Base-by-base conservation (phyloP, 1,284 basidiomycete species). In the Porodaedalea pini region DNA sequence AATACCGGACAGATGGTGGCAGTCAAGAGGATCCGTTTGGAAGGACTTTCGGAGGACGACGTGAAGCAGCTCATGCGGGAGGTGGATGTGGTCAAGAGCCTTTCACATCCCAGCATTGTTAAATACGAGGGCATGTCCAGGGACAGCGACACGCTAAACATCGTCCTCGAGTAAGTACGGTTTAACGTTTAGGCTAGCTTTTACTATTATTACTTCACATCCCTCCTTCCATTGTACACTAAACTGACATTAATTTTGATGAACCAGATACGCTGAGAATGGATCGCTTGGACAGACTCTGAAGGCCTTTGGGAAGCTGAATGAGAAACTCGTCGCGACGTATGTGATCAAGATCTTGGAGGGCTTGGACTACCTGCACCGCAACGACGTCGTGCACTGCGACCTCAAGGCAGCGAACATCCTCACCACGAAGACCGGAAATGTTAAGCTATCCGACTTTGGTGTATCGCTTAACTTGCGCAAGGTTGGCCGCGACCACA, bases 71-170 rank as follows among this genome's bases (percentile, higher is more conserved):
- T 97, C 44, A 96, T 94, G 89, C 81, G 81, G 61, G 94, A 97
- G 71, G 94, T 97, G 15, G 90, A 94, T 66, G 75, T 97, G 29
- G 81, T 97, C 63, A 93, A 94, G 76, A 82, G 88, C 49, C 74
- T 97, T 34, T 85, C 85, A 3, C 94, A 98, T 70, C 94, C 94
- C 0, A 89, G 91, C 66, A 96, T 98, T 60, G 94, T 97, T 70
- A 94, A 94, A 70, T 98, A 97, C 67, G 91, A 96, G 71, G 94
- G 94, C 36, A 93, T 97, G 88, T 86, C 86, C n/a, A 77, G 92
- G 64, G 93, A 94, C 68, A 81, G 88, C 44, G 83, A 92, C 66
- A 90, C 86, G 27, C 78, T 98, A 48, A 94, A 86, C 70, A 96
- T 98, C 66, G 82, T 97, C 23, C 83, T 97, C 40, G 94, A 98